phyloP scores from a whole-genome alignment of 331 rosid species.

The Quercus phellos region DNA sequence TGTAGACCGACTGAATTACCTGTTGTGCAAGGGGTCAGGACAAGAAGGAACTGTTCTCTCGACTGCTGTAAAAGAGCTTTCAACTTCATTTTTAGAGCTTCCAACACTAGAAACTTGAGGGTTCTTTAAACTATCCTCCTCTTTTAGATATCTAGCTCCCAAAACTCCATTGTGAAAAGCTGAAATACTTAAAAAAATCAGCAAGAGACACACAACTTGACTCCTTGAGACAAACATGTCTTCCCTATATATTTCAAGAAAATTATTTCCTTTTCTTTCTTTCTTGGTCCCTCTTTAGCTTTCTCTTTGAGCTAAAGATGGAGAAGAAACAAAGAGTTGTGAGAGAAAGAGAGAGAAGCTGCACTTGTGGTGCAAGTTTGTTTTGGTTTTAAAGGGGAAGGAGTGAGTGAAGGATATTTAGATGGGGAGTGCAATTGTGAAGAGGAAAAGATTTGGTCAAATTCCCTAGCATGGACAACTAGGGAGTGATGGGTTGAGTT shows the following conservation, averaged over 20 bases:
- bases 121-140: slow-evolving; percentile 23
- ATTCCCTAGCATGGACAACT: slow-evolving; percentile 4
- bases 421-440: not conserved
- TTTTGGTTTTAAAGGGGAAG: slow-evolving; percentile 13
- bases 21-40: slow-evolving; percentile 76
- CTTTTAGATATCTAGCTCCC: slow-evolving; percentile 34
- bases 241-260: slow-evolving; percentile 1
- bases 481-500: not conserved
- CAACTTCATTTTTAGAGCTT: slow-evolving; percentile 22
- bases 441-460: slow-evolving; percentile 22
- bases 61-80: slow-evolving; percentile 26
- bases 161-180: slow-evolving; percentile 24
- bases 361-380: slow-evolving; percentile 15
- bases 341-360: not conserved
- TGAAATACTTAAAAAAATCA: slow-evolving; percentile 37
- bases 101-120: slow-evolving; percentile 22
- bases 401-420: not conserved
- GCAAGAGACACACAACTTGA: slow-evolving; percentile 26
- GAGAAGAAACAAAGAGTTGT: not conserved
- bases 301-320: slow-evolving; percentile 16
- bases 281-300: slow-evolving; percentile 1
- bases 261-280: not conserved
- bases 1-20: slow-evolving; percentile 31
- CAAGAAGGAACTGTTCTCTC: slow-evolving; percentile 62
- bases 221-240: slow-evolving; percentile 39